Evolutionary conservation across 805 yeast species (phyloP).

Genomic region (Pichia gijzeniarum): DNA sequence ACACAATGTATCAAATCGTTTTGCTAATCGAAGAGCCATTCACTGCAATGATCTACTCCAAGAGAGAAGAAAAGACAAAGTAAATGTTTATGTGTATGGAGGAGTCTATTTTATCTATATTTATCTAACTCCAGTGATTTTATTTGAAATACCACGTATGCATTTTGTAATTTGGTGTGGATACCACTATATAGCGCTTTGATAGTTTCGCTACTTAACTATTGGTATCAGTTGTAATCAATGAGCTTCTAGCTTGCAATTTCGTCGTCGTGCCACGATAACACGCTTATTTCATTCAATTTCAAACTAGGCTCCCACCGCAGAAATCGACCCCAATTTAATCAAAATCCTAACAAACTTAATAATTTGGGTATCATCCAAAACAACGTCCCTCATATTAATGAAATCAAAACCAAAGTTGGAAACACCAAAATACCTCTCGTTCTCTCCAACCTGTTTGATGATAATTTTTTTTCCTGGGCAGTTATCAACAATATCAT

Average conservation of each 20-base stretch:
- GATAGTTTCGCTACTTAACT: too few species aligned
- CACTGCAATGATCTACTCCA: constrained; percentile 82
- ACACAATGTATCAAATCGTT: constrained; percentile 77
- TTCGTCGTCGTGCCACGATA: too few species aligned
- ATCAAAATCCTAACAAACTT: background rate
- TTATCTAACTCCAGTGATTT: too few species aligned
- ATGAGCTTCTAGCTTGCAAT: too few species aligned
- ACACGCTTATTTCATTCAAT: too few species aligned
- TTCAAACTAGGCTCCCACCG: background rate
- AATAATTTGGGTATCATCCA: background rate
- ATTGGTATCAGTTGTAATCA: too few species aligned
- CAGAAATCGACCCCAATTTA: constrained; percentile 1
- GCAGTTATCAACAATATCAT: background rate
- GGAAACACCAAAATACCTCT: constrained; percentile 4
- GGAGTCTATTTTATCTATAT: background rate
- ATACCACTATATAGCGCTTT: too few species aligned
- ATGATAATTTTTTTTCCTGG: constrained; percentile 1
- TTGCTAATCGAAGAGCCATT: constrained; percentile 91
- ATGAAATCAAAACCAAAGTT: constrained; percentile 6
- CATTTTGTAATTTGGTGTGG: too few species aligned
- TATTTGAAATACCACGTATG: too few species aligned
- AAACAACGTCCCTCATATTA: constrained; percentile 3
- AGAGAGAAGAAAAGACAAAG: constrained; percentile 10
- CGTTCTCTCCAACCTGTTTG: constrained; percentile 2
- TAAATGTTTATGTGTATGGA: background rate